These are phyloP conservation scores for Rhizoclosmatium globosum DNA, from an alignment of 192 early-diverging fungal species.

Conservation along the genomic window DNA sequence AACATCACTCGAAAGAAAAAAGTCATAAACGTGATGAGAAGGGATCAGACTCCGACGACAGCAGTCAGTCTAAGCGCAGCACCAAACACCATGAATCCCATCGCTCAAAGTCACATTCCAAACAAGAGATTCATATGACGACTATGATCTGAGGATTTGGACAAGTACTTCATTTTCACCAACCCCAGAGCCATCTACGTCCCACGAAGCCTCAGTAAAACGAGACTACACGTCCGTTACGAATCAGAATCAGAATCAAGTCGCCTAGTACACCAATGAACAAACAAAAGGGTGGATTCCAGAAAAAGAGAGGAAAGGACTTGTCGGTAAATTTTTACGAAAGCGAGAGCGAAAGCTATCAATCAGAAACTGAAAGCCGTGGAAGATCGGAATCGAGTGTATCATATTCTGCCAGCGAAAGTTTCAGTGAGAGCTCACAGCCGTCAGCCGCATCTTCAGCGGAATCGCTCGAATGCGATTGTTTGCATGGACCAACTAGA, in stretches of 20 bases:
- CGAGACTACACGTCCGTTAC: not conserved
- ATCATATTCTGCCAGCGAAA: not conserved
- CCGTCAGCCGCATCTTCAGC: not conserved
- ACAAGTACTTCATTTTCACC: conserved; percentile 23
- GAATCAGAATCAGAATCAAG: not conserved
- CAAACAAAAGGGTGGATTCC: not conserved
- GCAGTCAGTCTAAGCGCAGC: too few relatives aligned
- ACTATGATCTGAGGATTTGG: conserved; percentile 4
- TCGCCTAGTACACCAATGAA: not conserved
- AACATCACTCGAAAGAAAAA: not conserved
- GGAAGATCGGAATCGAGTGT: not conserved
- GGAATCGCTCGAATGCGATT: conserved; percentile 7
- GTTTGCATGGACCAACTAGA: not conserved
- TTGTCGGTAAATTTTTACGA: conserved; percentile 9
- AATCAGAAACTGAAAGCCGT: not conserved
- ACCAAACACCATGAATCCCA: too few relatives aligned
- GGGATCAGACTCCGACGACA: not conserved
- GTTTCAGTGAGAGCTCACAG: not conserved
- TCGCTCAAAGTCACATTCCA: too few relatives aligned
- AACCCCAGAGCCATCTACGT: conserved; percentile 7
- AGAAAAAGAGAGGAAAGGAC: conserved; percentile 1
- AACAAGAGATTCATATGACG: not conserved
- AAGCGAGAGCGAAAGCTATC: conserved; percentile 7
- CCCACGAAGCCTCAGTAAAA: conserved; percentile 3
- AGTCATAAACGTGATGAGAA: not conserved